A percentile compares a stretch with the other conserved stretches of the same genome.
Evolutionary conservation across 768 basidiomycete species (phyloP).

Genomic region (Podaxis carcinomalis): DNA sequence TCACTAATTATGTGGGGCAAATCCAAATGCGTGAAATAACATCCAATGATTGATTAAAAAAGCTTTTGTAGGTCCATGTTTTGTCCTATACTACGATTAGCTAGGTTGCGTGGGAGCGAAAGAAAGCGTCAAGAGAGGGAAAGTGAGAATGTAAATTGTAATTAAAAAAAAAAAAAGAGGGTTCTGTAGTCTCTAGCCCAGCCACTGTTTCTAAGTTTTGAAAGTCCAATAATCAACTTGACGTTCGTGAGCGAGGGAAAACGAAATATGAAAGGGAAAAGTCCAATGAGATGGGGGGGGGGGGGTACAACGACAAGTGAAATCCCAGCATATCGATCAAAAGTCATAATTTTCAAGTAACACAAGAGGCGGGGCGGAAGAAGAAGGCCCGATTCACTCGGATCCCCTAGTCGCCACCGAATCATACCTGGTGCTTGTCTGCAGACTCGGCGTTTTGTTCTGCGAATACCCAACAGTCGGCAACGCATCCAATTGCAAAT

Average conservation of each 20-base stretch:
- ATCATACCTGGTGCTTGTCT: neutral
- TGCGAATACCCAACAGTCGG: constrained; percentile 6
- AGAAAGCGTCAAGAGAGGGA: neutral
- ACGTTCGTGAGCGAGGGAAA: neutral
- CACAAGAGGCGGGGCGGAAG: too few species aligned
- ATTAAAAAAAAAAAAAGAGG: neutral
- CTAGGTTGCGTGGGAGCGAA: neutral
- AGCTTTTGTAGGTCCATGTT: neutral
- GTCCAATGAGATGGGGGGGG: neutral
- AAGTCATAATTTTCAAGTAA: neutral
- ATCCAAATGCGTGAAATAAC: neutral
- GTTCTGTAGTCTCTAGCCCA: neutral
- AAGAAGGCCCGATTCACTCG: neutral
- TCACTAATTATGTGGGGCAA: neutral
- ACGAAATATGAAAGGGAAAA: neutral
- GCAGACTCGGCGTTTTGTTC: neutral
- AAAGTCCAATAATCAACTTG: too few species aligned
- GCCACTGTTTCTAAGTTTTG: neutral
- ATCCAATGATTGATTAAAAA: neutral
- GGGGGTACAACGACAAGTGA: neutral
- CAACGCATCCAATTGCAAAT: constrained; percentile 6
- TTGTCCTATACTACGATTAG: neutral
- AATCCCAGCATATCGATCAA: neutral
- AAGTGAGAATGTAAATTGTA: neutral
- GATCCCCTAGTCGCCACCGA: neutral